Percentiles rank a stretch among this genome's conserved stretches.
Evolutionary conservation across 129 eudicot genomes (phyloP).

Genomic region (Solidago caesia): DNA sequence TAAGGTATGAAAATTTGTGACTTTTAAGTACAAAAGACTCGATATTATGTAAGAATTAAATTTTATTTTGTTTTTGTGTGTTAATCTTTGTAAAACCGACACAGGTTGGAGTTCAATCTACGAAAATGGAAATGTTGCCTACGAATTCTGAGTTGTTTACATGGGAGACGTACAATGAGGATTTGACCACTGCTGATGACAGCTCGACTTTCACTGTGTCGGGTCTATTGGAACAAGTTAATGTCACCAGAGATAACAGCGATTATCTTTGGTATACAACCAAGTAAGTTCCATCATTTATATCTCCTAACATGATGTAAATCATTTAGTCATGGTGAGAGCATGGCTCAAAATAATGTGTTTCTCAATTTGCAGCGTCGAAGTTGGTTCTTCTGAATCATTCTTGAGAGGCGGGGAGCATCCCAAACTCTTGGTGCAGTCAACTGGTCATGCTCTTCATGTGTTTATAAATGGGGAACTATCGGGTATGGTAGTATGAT

Average conservation of each 20-base stretch:
- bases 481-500: conserved; percentile 45
- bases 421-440: conserved; percentile 67
- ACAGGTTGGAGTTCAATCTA: conserved; percentile 58
- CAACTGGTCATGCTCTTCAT: conserved; percentile 89
- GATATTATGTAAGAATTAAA: neutral
- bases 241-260: conserved; percentile 57
- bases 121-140: conserved; percentile 55
- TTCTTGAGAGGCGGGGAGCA: conserved; percentile 65
- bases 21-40: neutral
- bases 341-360: neutral
- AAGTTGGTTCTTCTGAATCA: conserved; percentile 71
- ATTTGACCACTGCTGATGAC: conserved; percentile 41
- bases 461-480: conserved; percentile 80
- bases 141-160: conserved; percentile 39
- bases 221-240: conserved; percentile 54
- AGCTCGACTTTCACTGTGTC: conserved; percentile 47
- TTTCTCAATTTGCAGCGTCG: conserved; percentile 47
- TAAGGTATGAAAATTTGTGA: conserved; percentile 25
- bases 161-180: conserved; percentile 59
- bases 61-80: neutral
- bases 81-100: neutral
- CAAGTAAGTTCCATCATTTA: conserved; percentile 33
- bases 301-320: neutral
- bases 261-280: conserved; percentile 60
- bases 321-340: neutral